phyloP scores from a whole-genome alignment of 495 filamentous ascomycete species.

The Aspergillus carlsbadensis region DNA sequence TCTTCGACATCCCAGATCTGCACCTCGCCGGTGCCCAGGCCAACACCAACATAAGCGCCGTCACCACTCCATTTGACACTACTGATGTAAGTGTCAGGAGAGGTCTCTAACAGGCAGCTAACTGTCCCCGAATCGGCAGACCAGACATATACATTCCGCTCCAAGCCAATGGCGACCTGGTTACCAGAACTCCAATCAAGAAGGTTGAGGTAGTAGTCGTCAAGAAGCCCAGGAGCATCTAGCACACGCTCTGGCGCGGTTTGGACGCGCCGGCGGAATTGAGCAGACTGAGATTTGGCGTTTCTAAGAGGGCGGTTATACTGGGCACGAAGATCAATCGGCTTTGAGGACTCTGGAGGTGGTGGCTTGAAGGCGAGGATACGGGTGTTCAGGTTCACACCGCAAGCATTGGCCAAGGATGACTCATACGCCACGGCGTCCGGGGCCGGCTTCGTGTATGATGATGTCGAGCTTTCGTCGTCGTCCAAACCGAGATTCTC shows the following conservation, averaged over 20 bases:
- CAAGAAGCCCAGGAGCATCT: constrained; percentile 93
- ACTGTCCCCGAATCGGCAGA: constrained; percentile 93
- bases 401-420: constrained; percentile 86
- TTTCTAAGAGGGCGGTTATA: constrained; percentile 95
- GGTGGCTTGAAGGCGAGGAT: constrained; percentile 99
- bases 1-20: constrained; percentile 99
- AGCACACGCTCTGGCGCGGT: constrained; percentile 95
- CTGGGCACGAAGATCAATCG: constrained; percentile 93
- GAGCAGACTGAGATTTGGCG: constrained; percentile 66
- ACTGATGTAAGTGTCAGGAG: constrained; percentile 90
- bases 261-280: constrained; percentile 85
- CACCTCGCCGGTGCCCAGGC: constrained; percentile 90
- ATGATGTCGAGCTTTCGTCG: constrained; percentile 51
- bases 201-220: constrained; percentile 99
- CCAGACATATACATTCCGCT: constrained; percentile 97
- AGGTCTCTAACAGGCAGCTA: constrained; percentile 79
- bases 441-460: constrained; percentile 76
- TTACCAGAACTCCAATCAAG: constrained; percentile 97
- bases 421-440: constrained; percentile 90
- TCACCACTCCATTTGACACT: constrained; percentile 99
- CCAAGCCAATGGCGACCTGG: constrained; percentile 96
- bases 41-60: constrained; percentile 93
- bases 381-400: constrained; percentile 86
- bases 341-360: constrained; percentile 93
- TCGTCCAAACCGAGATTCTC: constrained; percentile 74